Conservation (phyloP, 106 monocot genomes). For the Chionographis japonica region DNA sequence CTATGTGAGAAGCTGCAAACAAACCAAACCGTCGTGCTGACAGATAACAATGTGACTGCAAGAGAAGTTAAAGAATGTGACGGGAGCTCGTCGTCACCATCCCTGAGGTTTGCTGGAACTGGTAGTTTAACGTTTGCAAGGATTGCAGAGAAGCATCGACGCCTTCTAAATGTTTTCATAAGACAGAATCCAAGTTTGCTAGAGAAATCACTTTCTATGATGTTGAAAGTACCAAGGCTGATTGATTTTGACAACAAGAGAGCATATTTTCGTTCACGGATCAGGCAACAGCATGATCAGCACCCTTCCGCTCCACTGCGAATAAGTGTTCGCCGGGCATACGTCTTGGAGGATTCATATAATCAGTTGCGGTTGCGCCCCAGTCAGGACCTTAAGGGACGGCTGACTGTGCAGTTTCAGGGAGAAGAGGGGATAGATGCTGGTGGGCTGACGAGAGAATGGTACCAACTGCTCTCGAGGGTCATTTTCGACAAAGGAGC, state of each 20-base stretch:
- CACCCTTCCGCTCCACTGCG: conserved; percentile 48
- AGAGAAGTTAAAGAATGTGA: conserved; percentile 40
- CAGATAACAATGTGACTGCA: conserved; percentile 38
- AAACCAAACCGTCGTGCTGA: conserved; percentile 19
- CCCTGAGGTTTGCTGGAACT: conserved; percentile 16
- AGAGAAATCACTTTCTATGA: conserved; percentile 71
- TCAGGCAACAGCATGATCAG: conserved; percentile 67
- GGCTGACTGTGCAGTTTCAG: conserved; percentile 72
- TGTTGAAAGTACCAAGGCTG: conserved; percentile 70
- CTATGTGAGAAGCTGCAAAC: conserved; percentile 55
- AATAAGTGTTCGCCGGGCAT: conserved; percentile 59
- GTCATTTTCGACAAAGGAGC: conserved; percentile 86
- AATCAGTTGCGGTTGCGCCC: conserved; percentile 62
- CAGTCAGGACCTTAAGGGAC: conserved; percentile 55
- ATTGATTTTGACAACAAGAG: conserved; percentile 88
- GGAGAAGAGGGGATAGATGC: conserved; percentile 87
- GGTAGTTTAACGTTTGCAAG: conserved; percentile 41
- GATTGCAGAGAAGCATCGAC: conserved; percentile 62
- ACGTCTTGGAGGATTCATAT: conserved; percentile 77
- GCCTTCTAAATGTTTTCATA: conserved; percentile 68
- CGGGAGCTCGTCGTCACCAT: conserved; percentile 24
- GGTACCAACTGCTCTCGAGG: conserved; percentile 72
- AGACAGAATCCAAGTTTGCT: conserved; percentile 66
- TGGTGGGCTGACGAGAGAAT: conserved; percentile 79
- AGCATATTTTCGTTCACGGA: conserved; percentile 63